phyloP scores from a whole-genome alignment of 495 filamentous ascomycete species.

The Aspergillus bridgeri region DNA sequence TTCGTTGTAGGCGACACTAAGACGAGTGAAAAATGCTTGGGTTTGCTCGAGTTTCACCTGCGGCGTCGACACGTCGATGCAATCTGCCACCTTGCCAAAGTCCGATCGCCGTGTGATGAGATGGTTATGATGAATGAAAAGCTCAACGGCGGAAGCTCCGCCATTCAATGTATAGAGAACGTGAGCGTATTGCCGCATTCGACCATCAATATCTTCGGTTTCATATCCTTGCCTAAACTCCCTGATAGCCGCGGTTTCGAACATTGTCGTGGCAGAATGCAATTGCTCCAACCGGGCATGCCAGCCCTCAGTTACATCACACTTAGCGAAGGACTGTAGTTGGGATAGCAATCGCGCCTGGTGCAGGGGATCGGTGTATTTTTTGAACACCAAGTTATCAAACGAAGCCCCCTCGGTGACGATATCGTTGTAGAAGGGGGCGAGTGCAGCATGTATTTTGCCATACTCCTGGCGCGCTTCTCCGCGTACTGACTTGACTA shows the following conservation, averaged over 20 bases:
- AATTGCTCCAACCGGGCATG: slow-evolving; percentile 65
- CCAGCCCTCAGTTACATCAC: slow-evolving; percentile 76
- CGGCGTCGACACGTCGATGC: slow-evolving; percentile 60
- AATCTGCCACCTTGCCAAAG: slow-evolving; percentile 76
- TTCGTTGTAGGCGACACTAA: slow-evolving; percentile 74
- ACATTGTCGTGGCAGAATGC: slow-evolving; percentile 70
- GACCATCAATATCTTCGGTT: slow-evolving; percentile 81
- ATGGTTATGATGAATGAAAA: slow-evolving; percentile 84
- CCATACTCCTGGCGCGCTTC: slow-evolving; percentile 87
- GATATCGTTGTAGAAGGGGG: slow-evolving; percentile 85
- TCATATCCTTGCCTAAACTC: slow-evolving; percentile 93
- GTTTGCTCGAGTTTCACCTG: slow-evolving; percentile 72
- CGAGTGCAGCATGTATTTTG: slow-evolving; percentile 81
- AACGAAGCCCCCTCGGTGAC: slow-evolving; percentile 66
- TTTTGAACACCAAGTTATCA: slow-evolving; percentile 79
- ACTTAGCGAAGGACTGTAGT: slow-evolving; percentile 69
- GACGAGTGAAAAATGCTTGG: slow-evolving; percentile 70
- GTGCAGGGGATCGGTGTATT: slow-evolving; percentile 79
- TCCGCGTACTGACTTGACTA: slow-evolving; percentile 75
- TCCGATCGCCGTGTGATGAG: slow-evolving; percentile 69
- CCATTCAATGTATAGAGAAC: slow-evolving; percentile 82
- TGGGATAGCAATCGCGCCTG: slow-evolving; percentile 87
- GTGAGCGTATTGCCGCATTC: slow-evolving; percentile 84
- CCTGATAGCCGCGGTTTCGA: slow-evolving; percentile 83
- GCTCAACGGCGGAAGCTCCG: slow-evolving; percentile 69